Evolutionary conservation across 106 monocot species (phyloP), one percentile per base, ranked within the genome.

Genomic region (Apostasia ramifera): DNA sequence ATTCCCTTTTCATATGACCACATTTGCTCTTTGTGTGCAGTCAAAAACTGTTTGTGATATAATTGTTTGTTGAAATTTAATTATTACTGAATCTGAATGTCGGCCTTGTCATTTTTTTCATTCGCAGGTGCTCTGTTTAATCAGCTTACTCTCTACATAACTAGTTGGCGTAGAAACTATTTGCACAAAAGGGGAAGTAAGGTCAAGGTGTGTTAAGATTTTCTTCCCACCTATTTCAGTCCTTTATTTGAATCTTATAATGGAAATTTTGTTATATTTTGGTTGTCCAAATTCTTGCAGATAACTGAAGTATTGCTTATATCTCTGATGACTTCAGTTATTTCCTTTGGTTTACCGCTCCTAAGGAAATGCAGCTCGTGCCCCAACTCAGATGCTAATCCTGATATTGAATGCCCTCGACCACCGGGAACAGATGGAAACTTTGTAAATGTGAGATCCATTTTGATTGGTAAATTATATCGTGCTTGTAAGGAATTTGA

Each of bases 361-460:
- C 39, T 97, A 65, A 97, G 87, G 73, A 85, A 82, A 83, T 97
- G 97, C 83, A 97, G 92, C 59, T 79, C 82, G 26, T 97, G 97
- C 59, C 97, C 97, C 59, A 63, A 83, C 74, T 77, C 74, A 46
- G 92, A 89, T 63, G 50, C 68, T 68, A 81, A 86, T 86, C 79
- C 91, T 55, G 88, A 71, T 63, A 82, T 92, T 79, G 92, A 97
- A 75, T 97, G 97, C 55, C 97, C 97, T 74, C 80, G 82, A 13
- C 84, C 97, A 74, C 97, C 97, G 71, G 97, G 97, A 66, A 81
- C 79, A 57, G 86, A 92, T 85, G 97, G 97, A 67, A 97, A 97
- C 72, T 97, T 89, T 81, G 92, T 97, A 12, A 89, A 97, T 66
- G 92, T 95, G 70, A 74, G 88, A 46, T 77, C 3, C 5, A 48